A percentile compares a stretch with the other conserved stretches of the same genome.
Evolutionary conservation across 78 protist species (phyloP).

Genomic region (Dictyostelium citrinum): DNA sequence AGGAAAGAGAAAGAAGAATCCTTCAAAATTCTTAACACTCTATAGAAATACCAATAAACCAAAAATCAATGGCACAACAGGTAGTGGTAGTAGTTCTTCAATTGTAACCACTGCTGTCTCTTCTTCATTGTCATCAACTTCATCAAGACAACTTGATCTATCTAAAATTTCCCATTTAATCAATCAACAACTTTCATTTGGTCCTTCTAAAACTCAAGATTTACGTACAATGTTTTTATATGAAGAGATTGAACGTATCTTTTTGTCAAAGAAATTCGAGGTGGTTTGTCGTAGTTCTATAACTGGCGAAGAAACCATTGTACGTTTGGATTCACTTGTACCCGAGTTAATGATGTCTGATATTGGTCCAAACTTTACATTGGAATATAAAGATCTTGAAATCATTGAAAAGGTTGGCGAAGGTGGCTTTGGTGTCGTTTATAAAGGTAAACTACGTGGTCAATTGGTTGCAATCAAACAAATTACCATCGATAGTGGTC

Average conservation of each 20-base stretch:
- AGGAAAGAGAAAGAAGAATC: constrained; percentile 38
- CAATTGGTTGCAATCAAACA: constrained; percentile 53
- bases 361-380: constrained; percentile 41
- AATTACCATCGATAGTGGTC: neutral
- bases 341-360: constrained; percentile 60
- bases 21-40: constrained; percentile 44
- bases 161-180: neutral
- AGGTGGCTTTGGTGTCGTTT: constrained; percentile 71
- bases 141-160: neutral
- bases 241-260: constrained; percentile 41
- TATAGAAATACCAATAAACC: constrained; percentile 13
- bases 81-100: neutral
- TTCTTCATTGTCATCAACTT: neutral
- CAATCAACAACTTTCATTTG: neutral
- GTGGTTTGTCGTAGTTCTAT: constrained; percentile 4
- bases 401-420: constrained; percentile 72
- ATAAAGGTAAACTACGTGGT: constrained; percentile 41
- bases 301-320: constrained; percentile 2
- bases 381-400: constrained; percentile 60
- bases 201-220: neutral
- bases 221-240: constrained; percentile 34
- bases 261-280: constrained; percentile 13
- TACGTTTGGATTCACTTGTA: constrained; percentile 19
- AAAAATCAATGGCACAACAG: neutral
- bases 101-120: neutral